These are phyloP conservation scores for Peronospora tabacina DNA, from an alignment of 352 stramenopile genomes.

Conservation along the genomic window DNA sequence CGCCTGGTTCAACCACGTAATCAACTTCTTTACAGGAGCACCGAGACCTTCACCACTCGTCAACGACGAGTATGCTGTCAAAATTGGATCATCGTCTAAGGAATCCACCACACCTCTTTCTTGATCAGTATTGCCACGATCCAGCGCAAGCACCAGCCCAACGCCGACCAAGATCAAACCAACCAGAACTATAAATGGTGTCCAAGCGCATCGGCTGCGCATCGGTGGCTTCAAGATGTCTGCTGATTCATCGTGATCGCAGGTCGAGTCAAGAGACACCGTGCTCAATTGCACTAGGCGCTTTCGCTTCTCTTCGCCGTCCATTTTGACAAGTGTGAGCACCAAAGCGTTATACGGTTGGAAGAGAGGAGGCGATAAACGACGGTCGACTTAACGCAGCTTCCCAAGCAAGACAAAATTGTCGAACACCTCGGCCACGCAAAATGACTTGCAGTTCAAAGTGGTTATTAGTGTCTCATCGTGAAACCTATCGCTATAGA, in stretches of 20 bases:
- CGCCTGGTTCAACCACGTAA: constrained; percentile 17
- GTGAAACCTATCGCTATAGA: neutral
- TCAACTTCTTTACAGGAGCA: constrained; percentile 14
- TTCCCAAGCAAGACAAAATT: constrained; percentile 14
- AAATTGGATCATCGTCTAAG: constrained; percentile 1
- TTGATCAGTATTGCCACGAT: constrained; percentile 5
- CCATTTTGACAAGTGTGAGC: constrained; percentile 23
- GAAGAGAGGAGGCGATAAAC: constrained; percentile 3
- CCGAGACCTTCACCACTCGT: constrained; percentile 8
- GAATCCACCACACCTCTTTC: neutral
- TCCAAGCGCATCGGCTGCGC: constrained; percentile 3
- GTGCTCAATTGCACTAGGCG: constrained; percentile 16
- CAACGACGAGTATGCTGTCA: constrained; percentile 3
- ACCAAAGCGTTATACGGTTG: constrained; percentile 2
- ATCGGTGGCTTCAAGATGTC: neutral
- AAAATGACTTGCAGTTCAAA: neutral
- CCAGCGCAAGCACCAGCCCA: constrained; percentile 17
- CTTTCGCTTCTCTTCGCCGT: constrained; percentile 12
- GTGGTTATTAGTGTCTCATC: neutral
- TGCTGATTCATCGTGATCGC: constrained; percentile 8
- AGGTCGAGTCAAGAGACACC: constrained; percentile 24
- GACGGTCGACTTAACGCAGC: constrained; percentile 13
- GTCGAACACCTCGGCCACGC: constrained; percentile 1
- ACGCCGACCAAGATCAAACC: constrained; percentile 17
- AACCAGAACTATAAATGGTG: constrained; percentile 8